Conservation (phyloP, 1,284 basidiomycete genomes). For the Lignosus rhinocerotis region DNA sequence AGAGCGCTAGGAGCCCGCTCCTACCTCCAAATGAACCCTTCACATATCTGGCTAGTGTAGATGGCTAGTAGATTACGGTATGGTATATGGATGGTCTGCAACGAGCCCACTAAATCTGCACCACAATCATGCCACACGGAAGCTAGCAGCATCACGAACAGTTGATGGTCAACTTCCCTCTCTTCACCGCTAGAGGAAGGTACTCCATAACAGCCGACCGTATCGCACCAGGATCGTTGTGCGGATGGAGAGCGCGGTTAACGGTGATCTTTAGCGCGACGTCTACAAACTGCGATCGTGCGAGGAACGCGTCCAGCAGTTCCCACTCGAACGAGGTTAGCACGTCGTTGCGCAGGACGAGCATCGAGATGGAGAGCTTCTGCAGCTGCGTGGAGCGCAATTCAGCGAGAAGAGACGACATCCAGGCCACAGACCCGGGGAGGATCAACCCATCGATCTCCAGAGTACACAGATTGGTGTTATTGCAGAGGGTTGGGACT, state of each 20-base stretch:
- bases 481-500: constrained; percentile 11
- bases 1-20: background rate
- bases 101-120: background rate
- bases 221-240: constrained; percentile 13
- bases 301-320: constrained; percentile 15
- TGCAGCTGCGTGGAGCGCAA: constrained; percentile 14
- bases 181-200: constrained; percentile 11
- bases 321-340: constrained; percentile 22
- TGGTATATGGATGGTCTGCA: background rate
- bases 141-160: constrained; percentile 4
- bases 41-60: background rate
- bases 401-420: constrained; percentile 7
- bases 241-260: constrained; percentile 20
- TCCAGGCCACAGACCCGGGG: constrained; percentile 18
- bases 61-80: background rate
- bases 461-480: constrained; percentile 15
- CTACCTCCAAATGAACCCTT: background rate
- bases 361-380: constrained; percentile 18
- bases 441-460: constrained; percentile 25
- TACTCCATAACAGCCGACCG: constrained; percentile 10
- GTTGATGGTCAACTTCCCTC: constrained; percentile 16
- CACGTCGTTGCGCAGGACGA: constrained; percentile 17
- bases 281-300: constrained; percentile 7
- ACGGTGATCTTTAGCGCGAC: constrained; percentile 18
- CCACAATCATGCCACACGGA: background rate